Conservation (phyloP, 2,329 filamentous ascomycete species). For the Botrytis cinerea region DNA sequence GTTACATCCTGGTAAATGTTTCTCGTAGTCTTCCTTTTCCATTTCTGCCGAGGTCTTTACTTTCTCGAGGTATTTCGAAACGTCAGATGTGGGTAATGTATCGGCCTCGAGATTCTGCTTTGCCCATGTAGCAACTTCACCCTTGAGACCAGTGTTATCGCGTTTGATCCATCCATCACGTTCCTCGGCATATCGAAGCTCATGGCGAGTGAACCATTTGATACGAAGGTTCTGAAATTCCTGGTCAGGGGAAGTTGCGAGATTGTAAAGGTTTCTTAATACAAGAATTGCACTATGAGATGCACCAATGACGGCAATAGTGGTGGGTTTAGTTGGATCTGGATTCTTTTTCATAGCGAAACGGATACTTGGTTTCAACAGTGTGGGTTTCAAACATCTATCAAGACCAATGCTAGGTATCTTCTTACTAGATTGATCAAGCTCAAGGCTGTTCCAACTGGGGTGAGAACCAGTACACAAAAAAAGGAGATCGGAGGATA, state of each 20-base stretch:
- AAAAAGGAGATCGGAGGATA: conserved; percentile 45
- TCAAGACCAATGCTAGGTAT: neutral
- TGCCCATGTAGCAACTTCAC: conserved; percentile 60
- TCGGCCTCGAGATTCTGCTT: conserved; percentile 58
- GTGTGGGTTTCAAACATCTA: neutral
- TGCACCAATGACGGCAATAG: conserved; percentile 60
- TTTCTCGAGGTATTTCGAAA: conserved; percentile 38
- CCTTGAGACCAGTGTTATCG: conserved; percentile 67
- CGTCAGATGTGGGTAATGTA: conserved; percentile 43
- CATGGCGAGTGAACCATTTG: conserved; percentile 64
- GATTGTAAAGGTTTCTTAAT: conserved; percentile 59
- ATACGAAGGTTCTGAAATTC: conserved; percentile 50
- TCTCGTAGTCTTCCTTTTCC: conserved; percentile 49
- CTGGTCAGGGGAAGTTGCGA: conserved; percentile 35
- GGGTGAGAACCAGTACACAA: conserved; percentile 60
- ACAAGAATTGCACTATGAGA: conserved; percentile 65
- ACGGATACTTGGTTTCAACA: neutral
- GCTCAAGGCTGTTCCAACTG: conserved; percentile 47
- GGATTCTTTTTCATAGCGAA: neutral
- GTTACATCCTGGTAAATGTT: conserved; percentile 52
- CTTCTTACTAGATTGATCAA: conserved; percentile 42
- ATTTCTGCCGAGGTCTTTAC: conserved; percentile 36
- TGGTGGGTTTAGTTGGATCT: conserved; percentile 32
- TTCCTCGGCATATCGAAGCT: conserved; percentile 61
- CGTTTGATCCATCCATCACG: conserved; percentile 64